Evolutionary conservation across 1,284 basidiomycete species (phyloP), one percentile per base, ranked within the genome.

Genomic region (Ceratobasidium theobromae): DNA sequence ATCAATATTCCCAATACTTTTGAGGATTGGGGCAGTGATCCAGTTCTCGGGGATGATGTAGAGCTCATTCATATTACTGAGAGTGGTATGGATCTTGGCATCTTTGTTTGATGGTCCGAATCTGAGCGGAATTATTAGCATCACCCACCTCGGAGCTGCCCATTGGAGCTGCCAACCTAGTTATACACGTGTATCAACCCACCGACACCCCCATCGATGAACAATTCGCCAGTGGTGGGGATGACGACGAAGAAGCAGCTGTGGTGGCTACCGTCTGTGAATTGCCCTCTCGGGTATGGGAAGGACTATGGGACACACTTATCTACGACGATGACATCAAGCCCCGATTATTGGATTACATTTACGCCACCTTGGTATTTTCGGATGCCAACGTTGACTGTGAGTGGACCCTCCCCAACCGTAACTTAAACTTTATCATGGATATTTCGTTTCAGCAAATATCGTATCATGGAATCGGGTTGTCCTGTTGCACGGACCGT

Each of bases 381-480:
- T 93, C 92, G 33, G 93, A 97, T 72, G 88, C 88, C 2, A 84
- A 87, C 67, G 87, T 99, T 32, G 91, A 98, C 74, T 89, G 89
- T 91, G 30, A 55, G 58, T 58, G 43, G n/a, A n/a, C n/a, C n/a
- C 35, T 45, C 9, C 6, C 18, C 9, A 14, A 5, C 18, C 43
- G 12, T 21, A 21, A 6, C 45, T 38, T 23, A 28, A 38, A 30
- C 55, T 28, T 46, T 54, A 4, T 30, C 18, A 25, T 48, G 23
- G 6, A 45, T 43, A 0, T 6, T 27, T 38, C 16, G 32, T 16
- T 67, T 8, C 67, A 91, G 89, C 89, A 75, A 96, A 98, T 73
- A 81, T 98, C 25, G 87, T 98, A 25, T 89, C 93, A 0, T 98
- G 95, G 93, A 98, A 98, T 75, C 86, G 95, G 1, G 88, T 99